Conservation (phyloP, 1,284 basidiomycete species). For the Rhodotorula sp. region DNA sequence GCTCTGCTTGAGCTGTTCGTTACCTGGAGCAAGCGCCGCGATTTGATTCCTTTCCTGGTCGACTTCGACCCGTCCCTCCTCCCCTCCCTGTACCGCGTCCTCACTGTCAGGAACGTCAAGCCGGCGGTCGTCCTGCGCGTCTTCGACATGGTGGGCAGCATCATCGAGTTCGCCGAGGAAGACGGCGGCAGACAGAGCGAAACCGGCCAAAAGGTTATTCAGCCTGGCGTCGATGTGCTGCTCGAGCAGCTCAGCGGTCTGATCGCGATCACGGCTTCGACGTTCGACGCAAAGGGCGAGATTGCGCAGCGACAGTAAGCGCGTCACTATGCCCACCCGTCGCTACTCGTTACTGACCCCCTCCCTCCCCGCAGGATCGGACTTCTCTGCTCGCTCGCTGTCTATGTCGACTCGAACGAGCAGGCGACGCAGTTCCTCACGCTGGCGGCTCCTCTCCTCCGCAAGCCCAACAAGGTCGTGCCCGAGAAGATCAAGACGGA, state of each 20-base stretch:
- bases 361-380: conserved; percentile 53
- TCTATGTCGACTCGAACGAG: conserved; percentile 65
- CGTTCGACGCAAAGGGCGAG: conserved; percentile 61
- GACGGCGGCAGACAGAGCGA: conserved; percentile 47
- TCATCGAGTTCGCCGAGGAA: conserved; percentile 61
- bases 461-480: conserved; percentile 71
- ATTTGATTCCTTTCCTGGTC: conserved; percentile 65
- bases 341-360: neutral
- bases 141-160: conserved; percentile 80
- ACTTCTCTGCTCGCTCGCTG: conserved; percentile 77
- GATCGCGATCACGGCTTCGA: conserved; percentile 62
- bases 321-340: neutral
- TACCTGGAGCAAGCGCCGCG: conserved; percentile 66
- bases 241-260: conserved; percentile 71
- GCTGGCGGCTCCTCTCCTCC: conserved; percentile 78
- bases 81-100: conserved; percentile 75
- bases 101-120: conserved; percentile 82
- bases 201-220: conserved; percentile 63
- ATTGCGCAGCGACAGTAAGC: conserved; percentile 69
- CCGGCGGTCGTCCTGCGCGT: conserved; percentile 74
- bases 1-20: conserved; percentile 84
- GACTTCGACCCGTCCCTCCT: conserved; percentile 69
- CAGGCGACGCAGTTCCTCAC: conserved; percentile 74
- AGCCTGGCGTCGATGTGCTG: conserved; percentile 72
- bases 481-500: conserved; percentile 86